Percentiles rank a stretch among this genome's conserved stretches.
phyloP scores from a whole-genome alignment of 306 rosid species.

The Gleditsia sinensis region DNA sequence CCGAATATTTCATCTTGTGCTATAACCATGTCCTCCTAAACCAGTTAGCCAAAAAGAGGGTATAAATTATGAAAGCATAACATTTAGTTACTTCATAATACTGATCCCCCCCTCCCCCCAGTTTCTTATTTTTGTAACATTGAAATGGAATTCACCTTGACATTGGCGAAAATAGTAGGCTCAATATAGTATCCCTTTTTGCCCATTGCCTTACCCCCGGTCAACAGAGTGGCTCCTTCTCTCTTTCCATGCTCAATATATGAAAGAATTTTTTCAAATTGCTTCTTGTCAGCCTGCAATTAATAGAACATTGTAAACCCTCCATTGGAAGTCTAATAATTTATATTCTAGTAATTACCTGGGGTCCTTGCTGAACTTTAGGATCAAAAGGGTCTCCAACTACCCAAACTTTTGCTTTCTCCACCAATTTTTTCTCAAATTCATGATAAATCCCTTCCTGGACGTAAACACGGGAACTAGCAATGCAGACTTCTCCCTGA shows the following conservation, averaged over 20 bases:
- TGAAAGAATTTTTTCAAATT: constrained; percentile 58
- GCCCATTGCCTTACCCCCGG: constrained; percentile 68
- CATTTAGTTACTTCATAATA: background rate
- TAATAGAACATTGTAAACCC: background rate
- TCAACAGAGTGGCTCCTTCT: constrained; percentile 78
- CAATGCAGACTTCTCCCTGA: constrained; percentile 81
- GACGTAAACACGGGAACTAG: constrained; percentile 74
- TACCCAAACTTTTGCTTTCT: constrained; percentile 60
- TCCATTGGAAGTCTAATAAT: no score
- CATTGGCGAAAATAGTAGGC: constrained; percentile 72
- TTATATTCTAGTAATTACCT: no score
- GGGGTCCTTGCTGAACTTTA: constrained; percentile 70
- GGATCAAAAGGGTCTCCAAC: constrained; percentile 94
- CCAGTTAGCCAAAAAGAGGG: no score
- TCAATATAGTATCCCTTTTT: constrained; percentile 68
- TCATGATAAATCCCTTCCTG: constrained; percentile 83
- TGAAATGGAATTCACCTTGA: constrained; percentile 46
- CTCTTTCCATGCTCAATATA: constrained; percentile 80
- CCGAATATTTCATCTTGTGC: constrained; percentile 81
- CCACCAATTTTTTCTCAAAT: constrained; percentile 56
- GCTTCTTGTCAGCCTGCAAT: constrained; percentile 60
- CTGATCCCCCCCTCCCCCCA: no score
- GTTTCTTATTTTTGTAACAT: no score
- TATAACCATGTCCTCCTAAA: constrained; percentile 72
- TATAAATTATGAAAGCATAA: no score